A percentile compares a stretch with the other conserved stretches of the same genome.
Conservation (phyloP, 176 grass and related monocot genomes). For the barley (Hordeum vulgare) region MorexV3_pseudomolecules_assembly NC_058519.1:293386669-293387168, state of each 20-base stretch:
- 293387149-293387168: constrained; percentile 48
- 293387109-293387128: constrained; percentile 54
- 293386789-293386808: not conserved
- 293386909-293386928: no score
- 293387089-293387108: constrained; percentile 38
- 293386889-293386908: no score
- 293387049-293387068: not conserved
- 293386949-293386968: no score
- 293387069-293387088: not conserved
- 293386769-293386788: constrained; percentile 23
- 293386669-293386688: constrained; percentile 24
- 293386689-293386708: constrained; percentile 7
- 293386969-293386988: no score
- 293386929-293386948: no score
- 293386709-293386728: constrained; percentile 13
- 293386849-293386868: no score
- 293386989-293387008: no score
- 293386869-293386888: no score
- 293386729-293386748: constrained; percentile 30
- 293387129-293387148: constrained; percentile 47
- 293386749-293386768: constrained; percentile 31
- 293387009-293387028: no score
- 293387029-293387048: not conserved
- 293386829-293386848: not conserved
- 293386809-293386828: no score